Evolutionary conservation across 768 basidiomycete genomes (phyloP).

Genomic region (Suillus lakei): DNA sequence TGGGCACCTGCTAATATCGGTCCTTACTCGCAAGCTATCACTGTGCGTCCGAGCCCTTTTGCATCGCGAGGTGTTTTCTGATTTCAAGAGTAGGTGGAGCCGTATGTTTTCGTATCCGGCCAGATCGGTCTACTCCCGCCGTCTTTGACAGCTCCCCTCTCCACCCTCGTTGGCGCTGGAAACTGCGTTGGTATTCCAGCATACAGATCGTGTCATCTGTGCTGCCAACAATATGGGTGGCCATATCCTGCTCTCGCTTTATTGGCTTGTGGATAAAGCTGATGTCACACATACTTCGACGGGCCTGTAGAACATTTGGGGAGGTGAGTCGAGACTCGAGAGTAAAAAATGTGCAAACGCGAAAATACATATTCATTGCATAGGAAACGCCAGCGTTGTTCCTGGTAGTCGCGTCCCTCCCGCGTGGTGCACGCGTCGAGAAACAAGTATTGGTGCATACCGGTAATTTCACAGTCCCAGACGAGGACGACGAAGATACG

Average conservation of each 20-base stretch:
- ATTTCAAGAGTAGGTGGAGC: slow-evolving; percentile 56
- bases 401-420: slow-evolving; percentile 64
- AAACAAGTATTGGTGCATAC: slow-evolving; percentile 79
- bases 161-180: slow-evolving; percentile 57
- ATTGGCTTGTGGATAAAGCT: slow-evolving; percentile 62
- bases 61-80: slow-evolving; percentile 1
- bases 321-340: slow-evolving; percentile 23
- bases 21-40: slow-evolving; percentile 94
- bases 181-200: slow-evolving; percentile 78
- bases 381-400: slow-evolving; percentile 56
- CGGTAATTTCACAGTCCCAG: slow-evolving; percentile 52
- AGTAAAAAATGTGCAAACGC: too few species aligned
- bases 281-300: slow-evolving; percentile 47
- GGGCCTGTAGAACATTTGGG: slow-evolving; percentile 37
- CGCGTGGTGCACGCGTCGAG: slow-evolving; percentile 74
- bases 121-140: slow-evolving; percentile 92
- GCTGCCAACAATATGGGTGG: slow-evolving; percentile 64
- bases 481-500: slow-evolving; percentile 54
- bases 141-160: slow-evolving; percentile 65
- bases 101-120: slow-evolving; percentile 87
- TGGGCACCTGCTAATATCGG: slow-evolving; percentile 99
- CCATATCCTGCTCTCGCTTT: slow-evolving; percentile 65
- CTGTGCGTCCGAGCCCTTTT: slow-evolving; percentile 50
- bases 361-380: slow-evolving; percentile 6
- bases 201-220: slow-evolving; percentile 67